Percentiles rank a stretch among this genome's conserved stretches.
Conservation (phyloP, 208 protist species). For the Trichomonas gallinae region DNA sequence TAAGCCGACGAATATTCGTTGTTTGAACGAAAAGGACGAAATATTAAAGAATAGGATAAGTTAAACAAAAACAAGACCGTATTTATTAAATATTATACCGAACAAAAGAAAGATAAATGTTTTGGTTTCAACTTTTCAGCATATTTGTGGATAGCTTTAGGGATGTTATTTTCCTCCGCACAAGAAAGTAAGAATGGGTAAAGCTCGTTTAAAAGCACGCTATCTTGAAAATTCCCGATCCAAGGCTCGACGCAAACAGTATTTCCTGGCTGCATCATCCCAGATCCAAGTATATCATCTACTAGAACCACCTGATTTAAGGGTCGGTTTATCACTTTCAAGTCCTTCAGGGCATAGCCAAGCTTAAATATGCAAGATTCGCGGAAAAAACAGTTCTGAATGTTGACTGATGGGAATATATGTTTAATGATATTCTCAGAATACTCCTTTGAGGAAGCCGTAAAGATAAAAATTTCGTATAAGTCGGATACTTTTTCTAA, state of each 20-base stretch:
- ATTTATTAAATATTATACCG: background rate
- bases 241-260: background rate
- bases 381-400: background rate
- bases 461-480: background rate
- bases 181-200: background rate
- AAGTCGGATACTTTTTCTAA: background rate
- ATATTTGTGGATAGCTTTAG: background rate
- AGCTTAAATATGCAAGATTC: background rate
- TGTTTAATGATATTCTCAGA: background rate
- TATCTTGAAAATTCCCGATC: background rate
- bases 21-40: too few species aligned
- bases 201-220: background rate
- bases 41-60: too few species aligned
- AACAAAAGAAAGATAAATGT: background rate
- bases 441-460: background rate
- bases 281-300: background rate
- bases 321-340: background rate
- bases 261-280: background rate
- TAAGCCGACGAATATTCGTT: too few species aligned
- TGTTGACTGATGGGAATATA: background rate
- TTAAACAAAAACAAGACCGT: too few species aligned
- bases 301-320: background rate
- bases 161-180: background rate
- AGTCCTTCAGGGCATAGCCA: background rate
- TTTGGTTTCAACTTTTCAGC: background rate